Percentiles rank a stretch among this genome's conserved stretches.
Evolutionary conservation across 805 yeast species (phyloP).

Genomic region (Yamadazyma sp.): DNA sequence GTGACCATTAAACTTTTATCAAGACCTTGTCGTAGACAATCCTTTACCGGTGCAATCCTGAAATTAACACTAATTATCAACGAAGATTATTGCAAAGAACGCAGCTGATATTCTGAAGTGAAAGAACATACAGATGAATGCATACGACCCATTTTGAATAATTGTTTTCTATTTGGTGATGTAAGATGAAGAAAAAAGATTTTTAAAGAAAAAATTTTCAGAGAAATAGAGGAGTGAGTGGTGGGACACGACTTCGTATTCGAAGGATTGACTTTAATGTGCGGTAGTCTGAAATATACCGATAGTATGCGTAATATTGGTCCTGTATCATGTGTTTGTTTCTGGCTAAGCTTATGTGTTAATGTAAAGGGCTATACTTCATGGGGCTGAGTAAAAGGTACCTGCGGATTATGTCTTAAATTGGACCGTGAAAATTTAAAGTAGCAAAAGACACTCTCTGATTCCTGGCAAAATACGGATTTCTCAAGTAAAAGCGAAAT

Average conservation of each 20-base stretch:
- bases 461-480: too few relatives aligned
- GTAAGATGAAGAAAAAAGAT: constrained; percentile 18
- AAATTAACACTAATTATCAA: constrained; percentile 10
- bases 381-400: background rate
- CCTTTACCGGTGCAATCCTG: constrained; percentile 12
- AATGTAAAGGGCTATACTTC: background rate
- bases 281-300: background rate
- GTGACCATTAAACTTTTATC: constrained; percentile 15
- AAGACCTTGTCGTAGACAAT: constrained; percentile 15
- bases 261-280: background rate
- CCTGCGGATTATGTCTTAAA: too few relatives aligned
- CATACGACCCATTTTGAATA: constrained; percentile 97
- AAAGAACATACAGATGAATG: constrained; percentile 87
- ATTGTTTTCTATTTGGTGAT: constrained; percentile 30
- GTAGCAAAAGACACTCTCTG: too few relatives aligned
- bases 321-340: too few relatives aligned
- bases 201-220: constrained; percentile 19
- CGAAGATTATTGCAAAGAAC: constrained; percentile 7
- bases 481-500: too few relatives aligned
- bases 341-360: too few relatives aligned
- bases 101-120: constrained; percentile 3
- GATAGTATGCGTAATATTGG: background rate
- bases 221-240: background rate
- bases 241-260: constrained; percentile 4
- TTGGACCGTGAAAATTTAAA: too few relatives aligned